phyloP scores from a whole-genome alignment of 768 basidiomycete species.

The Tylopilus intermedius region DNA sequence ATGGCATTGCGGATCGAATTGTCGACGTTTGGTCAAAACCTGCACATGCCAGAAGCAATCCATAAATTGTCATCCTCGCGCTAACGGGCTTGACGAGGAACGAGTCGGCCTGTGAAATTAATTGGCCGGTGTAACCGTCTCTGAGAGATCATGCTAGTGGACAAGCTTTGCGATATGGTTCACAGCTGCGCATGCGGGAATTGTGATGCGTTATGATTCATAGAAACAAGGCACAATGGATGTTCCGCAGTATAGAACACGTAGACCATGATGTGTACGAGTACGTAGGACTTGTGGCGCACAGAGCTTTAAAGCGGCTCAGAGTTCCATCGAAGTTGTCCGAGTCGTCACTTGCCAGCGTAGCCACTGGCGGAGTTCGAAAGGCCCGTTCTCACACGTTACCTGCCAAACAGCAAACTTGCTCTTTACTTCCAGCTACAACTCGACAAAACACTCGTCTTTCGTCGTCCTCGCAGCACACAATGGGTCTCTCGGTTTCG shows the following conservation, averaged over 20 bases:
- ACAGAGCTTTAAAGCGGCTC: conserved; percentile 1
- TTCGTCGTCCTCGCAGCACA: conserved; percentile 32
- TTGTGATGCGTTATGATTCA: background rate
- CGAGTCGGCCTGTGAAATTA: background rate
- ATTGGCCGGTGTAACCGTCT: background rate
- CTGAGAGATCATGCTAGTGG: background rate
- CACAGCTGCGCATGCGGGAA: background rate
- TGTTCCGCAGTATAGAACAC: conserved; percentile 12
- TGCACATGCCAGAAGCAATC: background rate
- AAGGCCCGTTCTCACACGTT: conserved; percentile 29
- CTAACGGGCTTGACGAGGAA: no score
- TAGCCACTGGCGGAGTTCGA: conserved; percentile 32
- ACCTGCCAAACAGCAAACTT: conserved; percentile 30
- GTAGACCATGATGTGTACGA: conserved; percentile 11
- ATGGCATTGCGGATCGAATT: background rate
- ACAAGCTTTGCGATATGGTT: background rate
- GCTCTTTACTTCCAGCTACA: conserved; percentile 28
- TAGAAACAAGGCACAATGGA: background rate
- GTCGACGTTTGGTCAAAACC: no score
- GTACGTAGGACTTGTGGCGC: conserved; percentile 7
- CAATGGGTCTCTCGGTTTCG: conserved; percentile 79
- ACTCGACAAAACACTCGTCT: conserved; percentile 25
- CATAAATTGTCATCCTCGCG: no score
- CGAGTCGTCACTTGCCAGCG: background rate
- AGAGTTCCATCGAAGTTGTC: background rate